Evolutionary conservation across 176 grass and related monocot genomes (phyloP).

Genomic region (Urochloa ruziziensis): DNA sequence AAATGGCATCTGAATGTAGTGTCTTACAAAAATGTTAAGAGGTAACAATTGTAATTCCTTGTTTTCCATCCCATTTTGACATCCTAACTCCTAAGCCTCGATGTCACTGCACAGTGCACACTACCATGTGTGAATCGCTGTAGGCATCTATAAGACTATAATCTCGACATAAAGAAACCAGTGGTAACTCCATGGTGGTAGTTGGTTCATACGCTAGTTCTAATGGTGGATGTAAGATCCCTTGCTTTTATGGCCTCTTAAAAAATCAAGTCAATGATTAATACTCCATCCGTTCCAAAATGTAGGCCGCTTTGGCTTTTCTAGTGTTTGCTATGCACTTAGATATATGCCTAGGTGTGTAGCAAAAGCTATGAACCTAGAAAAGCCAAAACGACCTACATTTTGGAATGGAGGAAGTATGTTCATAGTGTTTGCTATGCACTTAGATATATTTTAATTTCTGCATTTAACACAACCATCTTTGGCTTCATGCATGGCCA

Average conservation of each 20-base stretch:
- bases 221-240: neutral
- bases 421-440: too few relatives aligned
- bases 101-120: neutral
- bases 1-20: neutral
- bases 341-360: too few relatives aligned
- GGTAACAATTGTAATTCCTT: conserved; percentile 4
- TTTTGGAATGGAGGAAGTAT: too few relatives aligned
- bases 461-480: neutral
- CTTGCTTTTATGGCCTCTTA: neutral
- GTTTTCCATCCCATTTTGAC: neutral
- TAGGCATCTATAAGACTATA: neutral
- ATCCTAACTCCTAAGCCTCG: neutral
- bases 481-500: neutral
- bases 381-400: too few relatives aligned
- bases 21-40: conserved; percentile 20
- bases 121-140: neutral
- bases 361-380: too few relatives aligned
- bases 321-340: too few relatives aligned
- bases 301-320: too few relatives aligned
- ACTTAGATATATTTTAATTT: neutral
- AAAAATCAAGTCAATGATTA: neutral
- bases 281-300: too few relatives aligned
- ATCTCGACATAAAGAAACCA: neutral
- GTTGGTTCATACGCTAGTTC: neutral
- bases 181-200: neutral